Evolutionary conservation across 2,329 filamentous ascomycete genomes (phyloP).

Genomic region (Alternaria ventricosa): DNA sequence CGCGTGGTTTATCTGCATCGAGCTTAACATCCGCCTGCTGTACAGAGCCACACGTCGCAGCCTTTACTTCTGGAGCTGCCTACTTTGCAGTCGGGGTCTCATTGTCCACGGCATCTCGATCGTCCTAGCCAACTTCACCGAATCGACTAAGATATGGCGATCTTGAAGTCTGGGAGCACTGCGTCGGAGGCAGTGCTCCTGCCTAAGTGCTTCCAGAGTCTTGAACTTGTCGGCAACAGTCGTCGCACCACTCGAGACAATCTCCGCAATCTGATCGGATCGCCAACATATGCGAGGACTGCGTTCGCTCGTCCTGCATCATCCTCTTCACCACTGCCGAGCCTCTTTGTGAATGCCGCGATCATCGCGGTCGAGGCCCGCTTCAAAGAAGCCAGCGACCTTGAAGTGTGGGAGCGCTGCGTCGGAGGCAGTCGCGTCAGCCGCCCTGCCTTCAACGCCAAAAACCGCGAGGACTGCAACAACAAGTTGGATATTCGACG

Average conservation of each 20-base stretch:
- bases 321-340: neutral
- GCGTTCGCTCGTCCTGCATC: neutral
- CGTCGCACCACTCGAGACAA: conserved; percentile 17
- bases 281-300: neutral
- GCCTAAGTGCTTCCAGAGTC: conserved; percentile 37
- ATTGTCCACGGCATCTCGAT: conserved; percentile 50
- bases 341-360: neutral
- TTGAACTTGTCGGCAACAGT: conserved; percentile 20
- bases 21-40: conserved; percentile 52
- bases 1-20: conserved; percentile 47
- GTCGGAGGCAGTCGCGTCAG: neutral
- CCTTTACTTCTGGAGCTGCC: conserved; percentile 56
- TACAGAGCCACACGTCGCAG: conserved; percentile 48
- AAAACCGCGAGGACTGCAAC: neutral
- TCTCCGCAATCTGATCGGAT: conserved; percentile 42
- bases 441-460: neutral
- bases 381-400: neutral
- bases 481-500: neutral
- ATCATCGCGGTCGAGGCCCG: neutral
- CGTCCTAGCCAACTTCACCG: conserved; percentile 49
- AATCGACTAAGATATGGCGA: neutral
- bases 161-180: neutral
- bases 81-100: conserved; percentile 38
- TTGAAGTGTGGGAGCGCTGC: neutral
- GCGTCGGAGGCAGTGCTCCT: neutral